Evolutionary conservation across 176 grass and related monocot species (phyloP), one percentile per base, ranked within the genome.

Genomic region (Guadua angustifolia): DNA sequence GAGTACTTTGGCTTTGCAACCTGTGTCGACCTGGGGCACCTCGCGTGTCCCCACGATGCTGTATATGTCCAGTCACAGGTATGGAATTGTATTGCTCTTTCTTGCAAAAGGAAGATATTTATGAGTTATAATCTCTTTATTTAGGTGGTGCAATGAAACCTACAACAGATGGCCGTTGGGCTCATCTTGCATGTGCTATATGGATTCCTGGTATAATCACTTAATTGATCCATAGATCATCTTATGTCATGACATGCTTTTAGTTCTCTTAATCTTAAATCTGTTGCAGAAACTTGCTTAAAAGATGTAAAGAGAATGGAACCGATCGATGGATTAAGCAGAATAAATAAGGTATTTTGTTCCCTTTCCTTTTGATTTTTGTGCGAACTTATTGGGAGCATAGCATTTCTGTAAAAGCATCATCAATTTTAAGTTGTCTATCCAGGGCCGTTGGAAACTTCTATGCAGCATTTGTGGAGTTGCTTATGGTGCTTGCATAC

Each of bases 71-170:
- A 87, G 90, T 99, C 60, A 94, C 90, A 75, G 96, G 96, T 99
- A 92, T 69, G 65, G 3, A 42, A 40, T 79, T 75, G 44, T 40
- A 59, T 51, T 61, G 45, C 47, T 78, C 9, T 45, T 62, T 15
- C 4, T 74, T 80, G 80, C 45, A 62, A 44, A 78, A 59, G 10
- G 7, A 74, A 45, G 50, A 79, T 87, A 90, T 69, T 87, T 75
- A 90, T n/a, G 33, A 21, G 26, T 78, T 83, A 14, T 51, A 75
- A 46, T 56, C 58, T 80, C 33, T 80, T 66, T 72, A 51, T 85
- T 84, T 70, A 99, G 96, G 96, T 32, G 96, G 96, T 70, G 96
- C 93, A 85, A 95, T 99, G 88, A 99, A 99, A 92, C 93, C 93
- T 87, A 99, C 96, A 84, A 94, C 96, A 53, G 93, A 99, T 86